Evolutionary conservation across 2,329 filamentous ascomycete species (phyloP).

Genomic region (Cytospora mali): DNA sequence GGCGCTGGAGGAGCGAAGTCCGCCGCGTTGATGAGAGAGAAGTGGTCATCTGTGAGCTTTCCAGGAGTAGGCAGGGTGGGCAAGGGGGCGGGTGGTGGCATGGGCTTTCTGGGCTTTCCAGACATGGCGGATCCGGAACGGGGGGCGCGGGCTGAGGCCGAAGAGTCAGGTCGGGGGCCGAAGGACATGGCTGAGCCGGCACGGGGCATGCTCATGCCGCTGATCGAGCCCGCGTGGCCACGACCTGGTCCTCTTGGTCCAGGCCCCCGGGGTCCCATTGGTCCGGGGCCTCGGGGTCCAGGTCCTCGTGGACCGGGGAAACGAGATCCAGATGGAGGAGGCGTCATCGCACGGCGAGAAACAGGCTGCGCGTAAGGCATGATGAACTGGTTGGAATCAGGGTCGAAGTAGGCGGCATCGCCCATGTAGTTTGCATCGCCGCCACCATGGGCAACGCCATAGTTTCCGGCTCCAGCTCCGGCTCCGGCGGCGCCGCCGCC

Average conservation of each 20-base stretch:
- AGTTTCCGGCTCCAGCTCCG: background rate
- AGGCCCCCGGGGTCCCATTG: constrained; percentile 24
- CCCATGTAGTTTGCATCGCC: constrained; percentile 65
- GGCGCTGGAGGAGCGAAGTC: constrained; percentile 84
- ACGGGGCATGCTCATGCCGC: constrained; percentile 54
- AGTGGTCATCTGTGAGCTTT: constrained; percentile 79
- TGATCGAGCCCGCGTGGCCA: constrained; percentile 51
- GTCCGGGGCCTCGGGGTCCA: constrained; percentile 30
- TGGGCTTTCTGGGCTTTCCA: constrained; percentile 46
- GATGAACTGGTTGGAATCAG: constrained; percentile 70
- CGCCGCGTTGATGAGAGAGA: constrained; percentile 67
- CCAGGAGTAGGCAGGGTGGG: constrained; percentile 81
- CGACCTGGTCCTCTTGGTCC: constrained; percentile 36
- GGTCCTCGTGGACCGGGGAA: constrained; percentile 43
- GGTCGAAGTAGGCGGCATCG: constrained; percentile 70
- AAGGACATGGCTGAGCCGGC: constrained; percentile 46
- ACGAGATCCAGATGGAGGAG: constrained; percentile 67
- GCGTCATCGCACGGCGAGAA: constrained; percentile 91
- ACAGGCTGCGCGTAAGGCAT: constrained; percentile 85
- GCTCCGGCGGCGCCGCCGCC: constrained; percentile 55
- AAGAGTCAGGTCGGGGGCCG: constrained; percentile 40
- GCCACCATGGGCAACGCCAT: background rate
- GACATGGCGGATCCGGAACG: constrained; percentile 54
- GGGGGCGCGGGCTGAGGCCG: constrained; percentile 42
- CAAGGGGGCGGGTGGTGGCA: constrained; percentile 74